These are phyloP conservation scores for Nakazawaea anatomiae DNA, from an alignment of 805 yeast genomes.

Conservation along the genomic window DNA sequence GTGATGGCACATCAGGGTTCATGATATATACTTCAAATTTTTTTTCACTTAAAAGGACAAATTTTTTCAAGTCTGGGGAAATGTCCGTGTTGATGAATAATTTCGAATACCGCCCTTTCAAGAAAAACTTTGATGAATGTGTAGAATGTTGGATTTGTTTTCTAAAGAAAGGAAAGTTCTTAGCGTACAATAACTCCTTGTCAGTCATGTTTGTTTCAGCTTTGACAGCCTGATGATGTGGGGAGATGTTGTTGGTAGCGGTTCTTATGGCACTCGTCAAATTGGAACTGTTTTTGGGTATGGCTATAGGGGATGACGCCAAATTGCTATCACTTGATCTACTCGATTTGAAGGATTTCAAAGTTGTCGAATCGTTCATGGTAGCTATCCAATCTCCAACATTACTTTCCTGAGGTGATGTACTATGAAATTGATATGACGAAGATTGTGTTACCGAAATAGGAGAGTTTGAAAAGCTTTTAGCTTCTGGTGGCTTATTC, in stretches of 20 bases:
- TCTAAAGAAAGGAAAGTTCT: constrained; percentile 80
- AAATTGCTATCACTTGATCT: constrained; percentile 6
- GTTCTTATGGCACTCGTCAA: constrained; percentile 8
- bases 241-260: constrained; percentile 7
- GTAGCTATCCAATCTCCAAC: constrained; percentile 19
- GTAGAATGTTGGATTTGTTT: constrained; percentile 50
- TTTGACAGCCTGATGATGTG: not conserved
- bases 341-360: constrained; percentile 8
- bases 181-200: constrained; percentile 64
- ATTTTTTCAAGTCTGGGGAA: constrained; percentile 57
- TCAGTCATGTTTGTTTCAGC: constrained; percentile 12
- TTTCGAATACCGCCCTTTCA: constrained; percentile 34
- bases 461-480: not conserved
- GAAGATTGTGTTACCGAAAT: not conserved
- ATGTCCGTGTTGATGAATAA: constrained; percentile 50
- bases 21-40: constrained; percentile 73
- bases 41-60: constrained; percentile 60
- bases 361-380: constrained; percentile 13
- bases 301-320: constrained; percentile 8
- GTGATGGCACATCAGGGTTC: constrained; percentile 32
- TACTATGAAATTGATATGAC: not conserved
- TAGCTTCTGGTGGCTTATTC: constrained; percentile 9
- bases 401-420: constrained; percentile 12
- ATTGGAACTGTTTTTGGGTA: constrained; percentile 2
- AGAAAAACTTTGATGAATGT: constrained; percentile 40